phyloP scores from a whole-genome alignment of 192 early-diverging fungal species.

The Blastocladiella britannica region DNA sequence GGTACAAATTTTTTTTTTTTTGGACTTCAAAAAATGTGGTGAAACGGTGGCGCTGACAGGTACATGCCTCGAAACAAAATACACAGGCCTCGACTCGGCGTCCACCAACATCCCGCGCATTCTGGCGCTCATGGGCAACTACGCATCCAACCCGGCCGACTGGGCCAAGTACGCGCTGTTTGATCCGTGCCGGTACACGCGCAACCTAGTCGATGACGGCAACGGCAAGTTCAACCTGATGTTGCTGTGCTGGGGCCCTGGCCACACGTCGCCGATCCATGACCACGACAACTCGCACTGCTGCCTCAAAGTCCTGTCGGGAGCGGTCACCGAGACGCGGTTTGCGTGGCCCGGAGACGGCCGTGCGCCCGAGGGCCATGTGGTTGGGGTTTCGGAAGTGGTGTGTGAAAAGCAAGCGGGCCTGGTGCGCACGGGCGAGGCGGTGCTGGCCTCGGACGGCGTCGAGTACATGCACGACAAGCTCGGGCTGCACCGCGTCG shows the following conservation, averaged over 20 bases:
- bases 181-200: conserved; percentile 56
- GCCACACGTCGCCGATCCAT: conserved; percentile 61
- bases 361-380: conserved; percentile 4
- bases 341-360: conserved; percentile 16
- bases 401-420: conserved; percentile 7
- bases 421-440: conserved; percentile 19
- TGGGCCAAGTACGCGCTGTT: conserved; percentile 57
- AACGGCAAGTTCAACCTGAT: conserved; percentile 86
- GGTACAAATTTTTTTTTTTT: background rate
- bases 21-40: no score
- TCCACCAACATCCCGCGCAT: conserved; percentile 33
- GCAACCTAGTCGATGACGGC: conserved; percentile 72
- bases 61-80: background rate
- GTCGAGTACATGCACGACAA: conserved; percentile 80
- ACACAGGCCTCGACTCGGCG: conserved; percentile 23
- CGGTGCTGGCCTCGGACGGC: conserved; percentile 28
- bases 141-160: conserved; percentile 41
- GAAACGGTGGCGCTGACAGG: background rate
- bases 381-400: no score
- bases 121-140: conserved; percentile 40
- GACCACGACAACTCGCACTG: conserved; percentile 79
- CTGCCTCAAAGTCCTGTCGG: conserved; percentile 70
- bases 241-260: conserved; percentile 64
- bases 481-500: conserved; percentile 68
- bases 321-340: conserved; percentile 51